A percentile compares a stretch with the other conserved stretches of the same genome.
phyloP scores from a whole-genome alignment of 2,329 filamentous ascomycete species.

The Aureobasidium leucospermi region DNA sequence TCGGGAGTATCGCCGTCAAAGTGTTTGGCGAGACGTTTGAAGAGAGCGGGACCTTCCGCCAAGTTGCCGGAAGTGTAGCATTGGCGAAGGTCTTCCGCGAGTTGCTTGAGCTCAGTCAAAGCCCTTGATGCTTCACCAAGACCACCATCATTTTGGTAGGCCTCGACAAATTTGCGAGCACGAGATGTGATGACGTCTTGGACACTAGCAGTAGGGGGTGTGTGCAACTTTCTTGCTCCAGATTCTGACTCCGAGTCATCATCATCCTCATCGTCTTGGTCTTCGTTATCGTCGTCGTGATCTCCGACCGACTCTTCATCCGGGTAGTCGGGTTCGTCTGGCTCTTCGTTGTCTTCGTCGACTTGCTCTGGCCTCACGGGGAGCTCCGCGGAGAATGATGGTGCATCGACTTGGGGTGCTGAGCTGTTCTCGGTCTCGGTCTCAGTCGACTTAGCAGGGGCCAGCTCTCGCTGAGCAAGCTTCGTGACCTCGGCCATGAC shows the following conservation, averaged over 20 bases:
- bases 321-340: slow-evolving; percentile 36
- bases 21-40: slow-evolving; percentile 68
- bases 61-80: slow-evolving; percentile 48
- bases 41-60: slow-evolving; percentile 55
- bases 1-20: slow-evolving; percentile 85
- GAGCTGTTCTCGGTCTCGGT: slow-evolving; percentile 15
- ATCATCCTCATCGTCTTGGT: slow-evolving; percentile 46
- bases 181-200: slow-evolving; percentile 66
- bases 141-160: slow-evolving; percentile 71
- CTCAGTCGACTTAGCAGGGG: neutral
- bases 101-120: slow-evolving; percentile 59
- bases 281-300: slow-evolving; percentile 53
- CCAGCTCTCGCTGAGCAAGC: slow-evolving; percentile 49
- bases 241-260: slow-evolving; percentile 19
- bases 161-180: slow-evolving; percentile 76
- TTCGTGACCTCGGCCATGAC: slow-evolving; percentile 88
- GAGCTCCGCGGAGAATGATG: slow-evolving; percentile 13
- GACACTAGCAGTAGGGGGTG: slow-evolving; percentile 36
- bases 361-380: slow-evolving; percentile 21
- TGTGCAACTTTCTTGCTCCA: slow-evolving; percentile 13
- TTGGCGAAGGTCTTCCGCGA: slow-evolving; percentile 64
- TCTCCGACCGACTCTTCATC: slow-evolving; percentile 46
- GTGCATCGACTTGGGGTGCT: slow-evolving; percentile 6
- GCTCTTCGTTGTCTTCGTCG: slow-evolving; percentile 32
- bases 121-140: slow-evolving; percentile 73